Conservation (phyloP, 2,329 filamentous ascomycete species). For the Elsinoe ampelina region DNA sequence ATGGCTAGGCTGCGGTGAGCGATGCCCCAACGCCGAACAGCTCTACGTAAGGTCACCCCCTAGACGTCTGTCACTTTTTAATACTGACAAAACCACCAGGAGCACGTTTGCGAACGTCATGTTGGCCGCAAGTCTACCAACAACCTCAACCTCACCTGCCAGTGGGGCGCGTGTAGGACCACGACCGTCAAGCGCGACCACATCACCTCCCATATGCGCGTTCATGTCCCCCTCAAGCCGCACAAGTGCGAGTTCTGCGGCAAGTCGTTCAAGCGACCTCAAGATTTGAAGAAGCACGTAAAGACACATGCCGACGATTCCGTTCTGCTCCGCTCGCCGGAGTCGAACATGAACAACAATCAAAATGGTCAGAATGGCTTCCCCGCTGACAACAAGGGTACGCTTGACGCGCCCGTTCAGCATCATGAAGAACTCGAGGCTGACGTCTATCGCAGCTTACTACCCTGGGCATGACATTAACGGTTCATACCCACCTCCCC, state of each 20-base stretch:
- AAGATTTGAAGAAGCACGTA: constrained; percentile 98
- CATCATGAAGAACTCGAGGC: constrained; percentile 7
- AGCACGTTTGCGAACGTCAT: constrained; percentile 96
- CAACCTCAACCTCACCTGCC: constrained; percentile 93
- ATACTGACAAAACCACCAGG: constrained; percentile 44
- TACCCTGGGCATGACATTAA: constrained; percentile 16
- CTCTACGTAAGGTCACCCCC: constrained; percentile 48
- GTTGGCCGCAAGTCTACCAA: constrained; percentile 98
- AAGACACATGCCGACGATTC: constrained; percentile 98
- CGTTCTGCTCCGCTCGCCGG: constrained; percentile 57
- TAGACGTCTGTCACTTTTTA: constrained; percentile 13
- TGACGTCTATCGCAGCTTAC: constrained; percentile 23
- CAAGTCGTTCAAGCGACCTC: constrained; percentile 97
- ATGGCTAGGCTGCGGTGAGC: constrained; percentile 55
- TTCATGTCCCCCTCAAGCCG: constrained; percentile 96
- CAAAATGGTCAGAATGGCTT: constrained; percentile 32
- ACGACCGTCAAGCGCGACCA: constrained; percentile 98
- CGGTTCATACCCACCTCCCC: constrained; percentile 19
- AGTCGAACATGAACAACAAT: constrained; percentile 40
- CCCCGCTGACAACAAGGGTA: constrained; percentile 24
- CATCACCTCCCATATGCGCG: constrained; percentile 97
- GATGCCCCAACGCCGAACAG: constrained; percentile 47
- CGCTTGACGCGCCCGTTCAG: constrained; percentile 15
- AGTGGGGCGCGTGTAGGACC: constrained; percentile 92
- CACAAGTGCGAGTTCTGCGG: constrained; percentile 99